These are phyloP conservation scores for Trametes pubescens DNA, from an alignment of 1,284 basidiomycete genomes.

Conservation along the genomic window DNA sequence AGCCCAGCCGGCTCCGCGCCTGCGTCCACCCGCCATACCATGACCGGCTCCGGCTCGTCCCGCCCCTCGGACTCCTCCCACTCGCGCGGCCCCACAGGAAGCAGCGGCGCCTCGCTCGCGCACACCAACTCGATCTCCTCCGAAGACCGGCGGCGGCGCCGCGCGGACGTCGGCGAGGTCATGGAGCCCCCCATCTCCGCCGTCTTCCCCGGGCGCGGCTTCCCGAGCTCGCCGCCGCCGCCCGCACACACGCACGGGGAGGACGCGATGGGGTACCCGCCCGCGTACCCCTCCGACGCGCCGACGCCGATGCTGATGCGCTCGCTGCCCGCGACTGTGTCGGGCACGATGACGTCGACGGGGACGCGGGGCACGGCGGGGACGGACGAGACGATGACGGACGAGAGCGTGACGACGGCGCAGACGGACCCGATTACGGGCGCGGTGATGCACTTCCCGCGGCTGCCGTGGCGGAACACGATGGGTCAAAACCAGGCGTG, in stretches of 20 bases:
- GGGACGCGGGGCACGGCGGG: slow-evolving; percentile 38
- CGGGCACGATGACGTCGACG: slow-evolving; percentile 41
- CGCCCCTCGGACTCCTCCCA: slow-evolving; percentile 51
- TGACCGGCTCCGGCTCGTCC: slow-evolving; percentile 57
- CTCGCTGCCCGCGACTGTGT: slow-evolving; percentile 16
- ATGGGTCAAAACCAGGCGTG: slow-evolving; percentile 23
- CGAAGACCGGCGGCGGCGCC: slow-evolving; percentile 48
- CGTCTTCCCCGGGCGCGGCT: slow-evolving; percentile 32
- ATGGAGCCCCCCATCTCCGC: slow-evolving; percentile 46
- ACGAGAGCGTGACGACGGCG: slow-evolving; percentile 46
- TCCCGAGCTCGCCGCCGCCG: slow-evolving; percentile 28
- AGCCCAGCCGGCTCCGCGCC: slow-evolving; percentile 61
- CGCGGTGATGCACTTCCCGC: slow-evolving; percentile 42
- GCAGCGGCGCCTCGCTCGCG: slow-evolving; percentile 53
- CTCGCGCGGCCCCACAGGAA: slow-evolving; percentile 47
- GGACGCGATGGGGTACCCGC: slow-evolving; percentile 14
- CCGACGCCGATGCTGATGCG: slow-evolving; percentile 15
- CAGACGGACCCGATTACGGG: slow-evolving; percentile 47
- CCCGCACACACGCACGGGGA: slow-evolving; percentile 22
- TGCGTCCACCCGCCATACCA: slow-evolving; percentile 48
- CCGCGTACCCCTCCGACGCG: slow-evolving; percentile 14
- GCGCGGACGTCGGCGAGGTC: slow-evolving; percentile 37
- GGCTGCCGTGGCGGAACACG: slow-evolving; percentile 39
- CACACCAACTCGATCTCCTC: slow-evolving; percentile 61
- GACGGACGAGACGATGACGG: slow-evolving; percentile 28